A percentile compares a stretch with the other conserved stretches of the same genome.
These are phyloP conservation scores for Penicillium parvum DNA, from an alignment of 495 filamentous ascomycete genomes.

Conservation along the genomic window DNA sequence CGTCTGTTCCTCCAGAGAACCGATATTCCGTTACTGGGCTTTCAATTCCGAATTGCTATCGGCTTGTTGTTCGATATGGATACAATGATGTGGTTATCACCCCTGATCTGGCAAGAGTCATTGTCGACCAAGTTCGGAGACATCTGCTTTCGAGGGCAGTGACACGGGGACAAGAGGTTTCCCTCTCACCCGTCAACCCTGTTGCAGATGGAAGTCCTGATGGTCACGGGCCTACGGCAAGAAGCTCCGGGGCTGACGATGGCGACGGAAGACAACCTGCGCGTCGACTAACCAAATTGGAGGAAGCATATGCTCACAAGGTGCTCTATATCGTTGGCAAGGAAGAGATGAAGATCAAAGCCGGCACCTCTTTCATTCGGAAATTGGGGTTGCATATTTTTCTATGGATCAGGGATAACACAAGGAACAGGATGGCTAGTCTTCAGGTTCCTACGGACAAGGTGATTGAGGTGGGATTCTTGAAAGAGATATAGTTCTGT, in stretches of 20 bases:
- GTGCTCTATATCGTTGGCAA: conserved; percentile 69
- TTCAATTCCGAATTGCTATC: conserved; percentile 55
- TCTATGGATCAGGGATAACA: conserved; percentile 68
- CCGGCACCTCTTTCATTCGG: conserved; percentile 40
- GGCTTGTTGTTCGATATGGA: conserved; percentile 63
- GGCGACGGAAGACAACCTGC: no score
- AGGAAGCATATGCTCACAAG: conserved; percentile 55
- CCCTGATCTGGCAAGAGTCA: conserved; percentile 52
- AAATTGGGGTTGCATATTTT: conserved; percentile 51
- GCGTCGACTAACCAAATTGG: conserved; percentile 37
- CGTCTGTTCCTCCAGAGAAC: conserved; percentile 38
- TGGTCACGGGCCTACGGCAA: no score
- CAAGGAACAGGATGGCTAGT: conserved; percentile 57
- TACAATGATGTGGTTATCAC: conserved; percentile 66
- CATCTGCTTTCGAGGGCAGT: conserved; percentile 21
- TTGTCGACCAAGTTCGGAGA: conserved; percentile 56
- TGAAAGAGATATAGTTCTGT: conserved; percentile 50
- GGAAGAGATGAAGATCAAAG: conserved; percentile 59
- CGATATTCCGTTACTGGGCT: conserved; percentile 44
- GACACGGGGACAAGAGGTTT: conserved; percentile 26
- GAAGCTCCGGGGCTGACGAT: no score
- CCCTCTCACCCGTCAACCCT: neutral
- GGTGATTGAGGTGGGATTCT: conserved; percentile 65
- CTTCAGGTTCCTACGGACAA: conserved; percentile 56
- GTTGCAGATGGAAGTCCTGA: neutral